Evolutionary conservation across 192 early-diverging fungal genomes (phyloP), one percentile per base, ranked within the genome.

Genomic region (Oehlia diaphana): DNA sequence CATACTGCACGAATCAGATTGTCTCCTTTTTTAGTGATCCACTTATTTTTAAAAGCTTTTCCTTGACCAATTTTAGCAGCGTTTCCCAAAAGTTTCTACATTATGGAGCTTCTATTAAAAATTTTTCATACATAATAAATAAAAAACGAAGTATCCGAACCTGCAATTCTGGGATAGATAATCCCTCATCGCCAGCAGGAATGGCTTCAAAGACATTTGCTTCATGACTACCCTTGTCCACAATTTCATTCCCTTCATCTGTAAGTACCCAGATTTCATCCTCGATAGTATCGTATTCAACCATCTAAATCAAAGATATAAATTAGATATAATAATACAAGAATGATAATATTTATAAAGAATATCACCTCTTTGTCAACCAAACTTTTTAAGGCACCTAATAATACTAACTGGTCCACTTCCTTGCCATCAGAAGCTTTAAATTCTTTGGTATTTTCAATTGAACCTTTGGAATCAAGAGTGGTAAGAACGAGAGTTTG

Each of bases 41-140:
- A 99, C 88, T 97, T 99, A 90, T 97, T 96, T 84, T 96, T 95
- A 86, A 99, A 93, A 28, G 96, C 96, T 83, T 93, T 93, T 70
- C 96, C 96, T 85, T 96, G 95, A 39, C 97, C 98, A 83, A 98
- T 93, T 83, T 92, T 95, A 81, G 94, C 95, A 47, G 90, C 75
- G 10, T 92, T 86, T 26, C 95, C 96, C 58, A 94, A 86, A 80
- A 86, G 86, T 28, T 85, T 81, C 85, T 86, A 82, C 1, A 21
- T 13, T 10, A 61, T 9, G 13, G 37, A 26, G 21, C 9, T 49
- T 0, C 6, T 14, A 13, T 47, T 13, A 12, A 2, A 2, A 47
- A 26, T 13, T 28, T 58, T 63, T 53, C 16, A 23, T 28, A 49
- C 28, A 50, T 71, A 7, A 71, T 63, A 49, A 42, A 8, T 8